Percentiles rank a stretch among this genome's conserved stretches.
These are phyloP conservation scores for Lavandula angustifolia DNA, from an alignment of 257 asterid species.

Conservation along the genomic window DNA sequence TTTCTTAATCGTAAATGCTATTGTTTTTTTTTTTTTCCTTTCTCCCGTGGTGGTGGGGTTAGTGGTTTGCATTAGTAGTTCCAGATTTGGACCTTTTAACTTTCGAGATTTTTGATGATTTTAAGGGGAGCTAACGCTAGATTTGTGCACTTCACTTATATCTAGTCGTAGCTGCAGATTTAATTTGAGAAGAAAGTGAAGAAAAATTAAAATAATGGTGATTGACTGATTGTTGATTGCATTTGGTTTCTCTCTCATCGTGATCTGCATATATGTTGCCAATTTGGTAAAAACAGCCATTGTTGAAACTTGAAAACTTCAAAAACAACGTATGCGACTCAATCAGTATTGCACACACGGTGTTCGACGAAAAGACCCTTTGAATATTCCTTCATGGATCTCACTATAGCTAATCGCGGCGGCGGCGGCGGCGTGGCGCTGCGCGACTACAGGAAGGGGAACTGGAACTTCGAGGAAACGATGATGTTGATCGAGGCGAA, in stretches of 20 bases:
- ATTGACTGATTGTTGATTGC: conserved; percentile 12
- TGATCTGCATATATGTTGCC: conserved; percentile 8
- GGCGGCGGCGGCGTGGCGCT: conserved; percentile 35
- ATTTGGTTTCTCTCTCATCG: conserved; percentile 12
- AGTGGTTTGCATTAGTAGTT: conserved; percentile 42
- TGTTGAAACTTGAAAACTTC: neutral
- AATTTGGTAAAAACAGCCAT: conserved; percentile 10
- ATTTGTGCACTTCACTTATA: conserved; percentile 2
- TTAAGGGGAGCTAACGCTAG: conserved; percentile 19
- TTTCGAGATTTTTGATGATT: conserved; percentile 37
- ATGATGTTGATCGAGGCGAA: conserved; percentile 85
- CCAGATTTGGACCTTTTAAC: conserved; percentile 38
- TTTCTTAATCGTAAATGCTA: conserved; percentile 30
- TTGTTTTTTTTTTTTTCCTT: conserved; percentile 11
- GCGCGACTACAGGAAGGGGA: conserved; percentile 89
- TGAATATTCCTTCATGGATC: conserved; percentile 43
- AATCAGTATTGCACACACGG: conserved; percentile 27
- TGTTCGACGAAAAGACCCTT: conserved; percentile 25
- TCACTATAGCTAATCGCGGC: conserved; percentile 44
- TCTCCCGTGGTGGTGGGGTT: conserved; percentile 20
- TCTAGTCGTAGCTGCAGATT: neutral
- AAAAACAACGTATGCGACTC: neutral
- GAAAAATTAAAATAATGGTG: conserved; percentile 2
- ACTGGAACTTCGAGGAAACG: conserved; percentile 89
- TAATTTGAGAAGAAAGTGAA: neutral